These are phyloP conservation scores for Spergularia marina DNA, from an alignment of 148 eudicot genomes.

Conservation along the genomic window DNA sequence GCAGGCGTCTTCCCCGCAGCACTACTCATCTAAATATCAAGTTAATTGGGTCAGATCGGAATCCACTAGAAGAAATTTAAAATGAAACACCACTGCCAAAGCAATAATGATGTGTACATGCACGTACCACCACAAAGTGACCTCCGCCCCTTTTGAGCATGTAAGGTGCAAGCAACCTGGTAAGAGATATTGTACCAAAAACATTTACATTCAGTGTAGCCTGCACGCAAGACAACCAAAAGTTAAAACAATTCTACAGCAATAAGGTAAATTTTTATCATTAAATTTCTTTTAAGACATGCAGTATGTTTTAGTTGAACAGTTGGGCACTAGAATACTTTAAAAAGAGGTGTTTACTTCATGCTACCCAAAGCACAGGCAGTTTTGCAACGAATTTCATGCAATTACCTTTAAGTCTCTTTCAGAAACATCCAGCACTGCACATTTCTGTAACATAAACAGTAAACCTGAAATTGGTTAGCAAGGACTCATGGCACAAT, in stretches of 20 bases:
- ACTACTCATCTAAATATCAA: constrained; percentile 80
- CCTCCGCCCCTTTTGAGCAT: constrained; percentile 85
- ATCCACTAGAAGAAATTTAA: not conserved
- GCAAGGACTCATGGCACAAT: not conserved
- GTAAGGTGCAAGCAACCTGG: constrained; percentile 72
- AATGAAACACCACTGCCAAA: not conserved
- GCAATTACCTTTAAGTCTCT: constrained; percentile 73
- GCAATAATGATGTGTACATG: not conserved
- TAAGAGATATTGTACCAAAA: constrained; percentile 82
- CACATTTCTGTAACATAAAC: constrained; percentile 59
- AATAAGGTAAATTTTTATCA: not conserved
- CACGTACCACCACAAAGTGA: constrained; percentile 94
- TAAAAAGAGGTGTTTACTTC: not conserved
- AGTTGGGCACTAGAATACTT: not conserved
- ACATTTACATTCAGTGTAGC: constrained; percentile 79
- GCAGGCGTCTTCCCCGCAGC: constrained; percentile 96
- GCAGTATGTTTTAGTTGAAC: too few species aligned
- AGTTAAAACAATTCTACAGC: not conserved
- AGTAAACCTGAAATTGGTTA: constrained; percentile 1
- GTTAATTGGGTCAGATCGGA: constrained; percentile 21
- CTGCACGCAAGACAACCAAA: constrained; percentile 36
- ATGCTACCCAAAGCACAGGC: not conserved
- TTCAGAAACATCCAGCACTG: constrained; percentile 68
- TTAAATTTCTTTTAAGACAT: too few species aligned
- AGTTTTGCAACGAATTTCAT: not conserved